A percentile compares a stretch with the other conserved stretches of the same genome.
Conservation (phyloP, 805 yeast genomes). For the Lipomyces lipofer region DNA sequence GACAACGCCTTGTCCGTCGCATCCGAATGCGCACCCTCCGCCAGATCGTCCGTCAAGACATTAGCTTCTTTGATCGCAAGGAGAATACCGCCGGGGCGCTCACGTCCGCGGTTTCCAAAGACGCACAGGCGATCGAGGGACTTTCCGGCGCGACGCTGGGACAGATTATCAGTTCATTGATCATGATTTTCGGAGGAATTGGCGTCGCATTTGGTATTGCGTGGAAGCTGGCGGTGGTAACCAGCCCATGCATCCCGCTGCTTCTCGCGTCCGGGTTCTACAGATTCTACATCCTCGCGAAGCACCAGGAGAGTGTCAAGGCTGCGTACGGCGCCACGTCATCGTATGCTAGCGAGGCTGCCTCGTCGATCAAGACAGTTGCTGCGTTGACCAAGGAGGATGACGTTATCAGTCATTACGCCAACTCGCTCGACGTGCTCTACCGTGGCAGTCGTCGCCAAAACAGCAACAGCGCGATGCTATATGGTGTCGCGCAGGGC, state of each 20-base stretch:
- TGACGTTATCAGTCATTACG: constrained; percentile 40
- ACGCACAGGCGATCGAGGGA: constrained; percentile 38
- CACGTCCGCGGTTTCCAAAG: constrained; percentile 35
- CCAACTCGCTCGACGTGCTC: constrained; percentile 19
- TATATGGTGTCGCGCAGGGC: constrained; percentile 39
- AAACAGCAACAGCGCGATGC: constrained; percentile 32
- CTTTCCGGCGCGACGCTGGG: constrained; percentile 37
- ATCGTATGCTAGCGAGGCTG: constrained; percentile 39
- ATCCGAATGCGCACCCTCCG: constrained; percentile 34
- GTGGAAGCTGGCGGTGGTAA: constrained; percentile 46
- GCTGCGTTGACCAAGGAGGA: constrained; percentile 44
- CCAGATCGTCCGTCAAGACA: constrained; percentile 36
- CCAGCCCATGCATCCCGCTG: constrained; percentile 41
- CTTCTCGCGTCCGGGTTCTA: constrained; percentile 45
- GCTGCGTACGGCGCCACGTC: constrained; percentile 37
- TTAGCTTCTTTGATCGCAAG: constrained; percentile 35
- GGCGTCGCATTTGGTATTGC: constrained; percentile 43
- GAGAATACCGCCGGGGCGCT: constrained; percentile 37
- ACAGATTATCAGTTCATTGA: constrained; percentile 36
- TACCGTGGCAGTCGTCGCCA: constrained; percentile 1
- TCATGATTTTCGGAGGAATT: constrained; percentile 44
- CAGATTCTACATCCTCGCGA: constrained; percentile 41
- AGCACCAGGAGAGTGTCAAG: constrained; percentile 42
- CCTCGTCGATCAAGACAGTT: constrained; percentile 43
- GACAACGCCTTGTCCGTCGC: constrained; percentile 35